These are phyloP conservation scores for Arthroderma uncinatum DNA, from an alignment of 2,329 filamentous ascomycete species.

Conservation along the genomic window DNA sequence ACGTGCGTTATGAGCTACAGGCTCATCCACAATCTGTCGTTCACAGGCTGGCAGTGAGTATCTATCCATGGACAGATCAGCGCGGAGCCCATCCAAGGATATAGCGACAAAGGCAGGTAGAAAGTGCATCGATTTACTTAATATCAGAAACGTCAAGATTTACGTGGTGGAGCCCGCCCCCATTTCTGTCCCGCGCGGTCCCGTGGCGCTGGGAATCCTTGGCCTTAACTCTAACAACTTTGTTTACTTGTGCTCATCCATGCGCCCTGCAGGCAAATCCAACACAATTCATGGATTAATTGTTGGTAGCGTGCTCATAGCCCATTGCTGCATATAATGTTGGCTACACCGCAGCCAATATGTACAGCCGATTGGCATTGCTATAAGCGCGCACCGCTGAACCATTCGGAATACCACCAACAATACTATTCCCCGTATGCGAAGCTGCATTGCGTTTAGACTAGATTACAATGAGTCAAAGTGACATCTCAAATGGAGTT, in stretches of 20 bases:
- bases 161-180: not conserved
- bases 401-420: not conserved
- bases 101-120: too few species aligned
- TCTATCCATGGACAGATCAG: too few species aligned
- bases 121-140: too few species aligned
- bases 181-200: not conserved
- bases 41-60: too few species aligned
- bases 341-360: too few species aligned
- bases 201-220: not conserved
- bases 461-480: not conserved
- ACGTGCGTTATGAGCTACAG: not conserved
- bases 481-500: not conserved
- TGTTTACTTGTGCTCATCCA: not conserved
- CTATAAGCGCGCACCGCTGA: not conserved
- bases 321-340: too few species aligned
- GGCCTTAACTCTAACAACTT: not conserved
- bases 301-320: not conserved
- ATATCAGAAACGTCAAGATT: conserved; percentile 8
- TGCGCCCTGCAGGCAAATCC: not conserved
- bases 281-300: not conserved
- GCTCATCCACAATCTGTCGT: not conserved
- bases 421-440: too few species aligned
- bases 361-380: not conserved
- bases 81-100: not conserved
- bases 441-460: not conserved